Conservation (phyloP, 345 rosid species). For the Durio zibethinus region DNA sequence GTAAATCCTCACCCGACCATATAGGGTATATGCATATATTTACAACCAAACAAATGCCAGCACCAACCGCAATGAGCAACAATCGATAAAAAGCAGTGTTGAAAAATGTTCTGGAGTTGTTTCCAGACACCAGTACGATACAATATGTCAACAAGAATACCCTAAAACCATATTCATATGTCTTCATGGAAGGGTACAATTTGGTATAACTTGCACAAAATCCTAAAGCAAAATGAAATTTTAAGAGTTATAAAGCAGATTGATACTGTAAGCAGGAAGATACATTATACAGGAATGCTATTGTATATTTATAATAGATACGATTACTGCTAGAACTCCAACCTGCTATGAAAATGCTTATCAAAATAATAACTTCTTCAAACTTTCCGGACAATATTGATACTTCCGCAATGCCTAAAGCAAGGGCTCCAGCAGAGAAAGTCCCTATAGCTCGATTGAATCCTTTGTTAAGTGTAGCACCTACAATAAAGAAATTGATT, state of each 20-base stretch:
- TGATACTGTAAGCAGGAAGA: background rate
- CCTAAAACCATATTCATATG: slow-evolving; percentile 77
- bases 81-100: slow-evolving; percentile 56
- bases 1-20: slow-evolving; percentile 91
- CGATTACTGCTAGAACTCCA: background rate
- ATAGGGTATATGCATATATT: slow-evolving; percentile 65
- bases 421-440: slow-evolving; percentile 75
- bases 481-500: slow-evolving; percentile 25
- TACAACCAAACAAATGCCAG: slow-evolving; percentile 52
- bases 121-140: slow-evolving; percentile 77
- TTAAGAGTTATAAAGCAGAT: background rate
- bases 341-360: slow-evolving; percentile 84
- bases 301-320: background rate
- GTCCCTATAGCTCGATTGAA: slow-evolving; percentile 89
- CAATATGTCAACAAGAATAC: slow-evolving; percentile 91
- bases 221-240: slow-evolving; percentile 34
- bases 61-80: slow-evolving; percentile 63
- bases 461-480: slow-evolving; percentile 86
- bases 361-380: slow-evolving; percentile 45
- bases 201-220: slow-evolving; percentile 60
- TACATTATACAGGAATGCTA: background rate
- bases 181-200: slow-evolving; percentile 68
- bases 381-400: slow-evolving; percentile 39
- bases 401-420: slow-evolving; percentile 73
- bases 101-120: slow-evolving; percentile 44